Base-by-base conservation (phyloP, 345 rosid genomes). In the Turritis glabra region DNA sequence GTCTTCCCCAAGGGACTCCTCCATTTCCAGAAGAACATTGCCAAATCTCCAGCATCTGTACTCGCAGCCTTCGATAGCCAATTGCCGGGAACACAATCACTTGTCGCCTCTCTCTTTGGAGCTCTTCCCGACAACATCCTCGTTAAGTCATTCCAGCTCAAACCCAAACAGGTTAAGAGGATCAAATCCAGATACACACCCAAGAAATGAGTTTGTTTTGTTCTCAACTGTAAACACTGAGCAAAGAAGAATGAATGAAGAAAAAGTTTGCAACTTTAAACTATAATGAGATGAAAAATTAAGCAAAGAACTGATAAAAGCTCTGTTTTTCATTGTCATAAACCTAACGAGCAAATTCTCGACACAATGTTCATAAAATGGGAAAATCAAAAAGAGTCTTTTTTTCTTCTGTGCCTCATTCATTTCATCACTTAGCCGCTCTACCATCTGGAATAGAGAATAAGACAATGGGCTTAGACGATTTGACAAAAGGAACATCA, bases 361-460 rank as follows among this genome's bases (percentile, higher is more conserved):
- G 60, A 21, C 68, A 48, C 40, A 71, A 47, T 4, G 13, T 40
- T 57, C 40, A 60, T 50, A 25, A 43, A 71, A 60, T 44, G 11
- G 41, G 22, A 48, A 25, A 58, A 27, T 5, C 17, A 19, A 58
- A 17, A 11, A 17, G 12, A 33, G 1, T 27, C 29, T 15, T 8
- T 14, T 35, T 8, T 32, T 8, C 40, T 35, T 35, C 14, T 3
- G 40, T 35, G 40, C 40, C 40, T 9, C 1, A 3, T 35, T 35
- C 40, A 35, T 9, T 48, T 53, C 56, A 54, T 75, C 56, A 75
- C 12, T 75, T 75, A 60, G 79, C 73, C 7, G 79, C 79, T 62
- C 67, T 75, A 23, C 97, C 97, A 82, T 94, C 98, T 1, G 98
- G 97, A 77, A 89, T 87, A 1, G 91, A 89, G n/a, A 86, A 74